Percentiles rank a stretch among this genome's conserved stretches.
Evolutionary conservation across 2,329 filamentous ascomycete species (phyloP).

Genomic region (Exophiala mesophila): DNA sequence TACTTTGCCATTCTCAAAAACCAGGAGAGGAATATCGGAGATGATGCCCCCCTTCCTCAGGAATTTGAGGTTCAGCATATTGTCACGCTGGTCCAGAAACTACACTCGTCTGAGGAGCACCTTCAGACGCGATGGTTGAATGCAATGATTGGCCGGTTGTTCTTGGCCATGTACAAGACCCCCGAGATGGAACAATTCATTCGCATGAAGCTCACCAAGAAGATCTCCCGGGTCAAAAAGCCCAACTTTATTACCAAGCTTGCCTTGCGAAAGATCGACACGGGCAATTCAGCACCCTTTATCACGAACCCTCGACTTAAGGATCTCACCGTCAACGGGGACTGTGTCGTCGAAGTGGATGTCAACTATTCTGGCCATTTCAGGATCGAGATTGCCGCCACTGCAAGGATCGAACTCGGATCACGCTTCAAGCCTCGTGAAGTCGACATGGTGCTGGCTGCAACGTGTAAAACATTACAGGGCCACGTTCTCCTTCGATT

Average conservation of each 20-base stretch:
- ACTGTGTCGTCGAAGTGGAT: conserved; percentile 81
- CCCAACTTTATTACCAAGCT: conserved; percentile 85
- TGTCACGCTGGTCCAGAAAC: conserved; percentile 78
- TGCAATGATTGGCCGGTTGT: conserved; percentile 80
- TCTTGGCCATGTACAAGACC: conserved; percentile 82
- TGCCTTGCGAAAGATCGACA: conserved; percentile 74
- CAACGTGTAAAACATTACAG: conserved; percentile 76
- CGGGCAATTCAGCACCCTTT: conserved; percentile 79
- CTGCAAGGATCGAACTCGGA: conserved; percentile 85
- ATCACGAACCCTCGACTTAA: conserved; percentile 84
- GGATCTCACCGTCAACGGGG: conserved; percentile 86
- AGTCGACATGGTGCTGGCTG: conserved; percentile 81
- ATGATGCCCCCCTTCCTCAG: conserved; percentile 62
- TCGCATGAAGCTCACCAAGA: conserved; percentile 84
- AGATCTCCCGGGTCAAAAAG: conserved; percentile 89
- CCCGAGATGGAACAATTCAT: conserved; percentile 73
- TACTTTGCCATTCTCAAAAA: conserved; percentile 88
- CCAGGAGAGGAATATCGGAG: conserved; percentile 61
- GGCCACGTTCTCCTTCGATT: conserved; percentile 81
- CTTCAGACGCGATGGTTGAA: conserved; percentile 91
- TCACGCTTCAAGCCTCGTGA: conserved; percentile 83
- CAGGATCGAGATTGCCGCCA: conserved; percentile 84
- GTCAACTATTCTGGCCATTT: conserved; percentile 86
- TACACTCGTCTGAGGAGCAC: conserved; percentile 90
- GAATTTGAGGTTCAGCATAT: conserved; percentile 81